Percentiles rank a stretch among this genome's conserved stretches.
Evolutionary conservation across 2,329 filamentous ascomycete genomes (phyloP).

Genomic region (Trichoderma sp.): DNA sequence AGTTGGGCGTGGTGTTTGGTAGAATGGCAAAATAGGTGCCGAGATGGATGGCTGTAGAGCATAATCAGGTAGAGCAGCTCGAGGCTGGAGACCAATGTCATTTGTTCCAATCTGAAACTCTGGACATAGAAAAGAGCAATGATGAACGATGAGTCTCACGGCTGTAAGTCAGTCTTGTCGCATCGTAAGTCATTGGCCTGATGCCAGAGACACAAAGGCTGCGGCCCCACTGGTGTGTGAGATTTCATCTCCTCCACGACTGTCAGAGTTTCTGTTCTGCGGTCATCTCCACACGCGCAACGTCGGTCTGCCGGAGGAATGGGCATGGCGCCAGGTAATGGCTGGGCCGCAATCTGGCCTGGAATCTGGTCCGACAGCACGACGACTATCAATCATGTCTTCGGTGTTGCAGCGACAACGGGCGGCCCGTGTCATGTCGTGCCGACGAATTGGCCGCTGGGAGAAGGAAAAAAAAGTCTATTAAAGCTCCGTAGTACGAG

Average conservation of each 20-base stretch:
- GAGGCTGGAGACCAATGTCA: too few species aligned
- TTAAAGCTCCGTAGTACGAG: neutral
- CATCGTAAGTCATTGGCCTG: neutral
- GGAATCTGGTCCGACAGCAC: slow-evolving; percentile 5
- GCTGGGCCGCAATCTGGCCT: slow-evolving; percentile 5
- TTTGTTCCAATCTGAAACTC: neutral
- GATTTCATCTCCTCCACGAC: slow-evolving; percentile 21
- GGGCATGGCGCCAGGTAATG: slow-evolving; percentile 7
- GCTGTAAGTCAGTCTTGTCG: neutral
- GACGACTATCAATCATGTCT: neutral
- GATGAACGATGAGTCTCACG: too few species aligned
- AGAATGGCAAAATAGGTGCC: neutral
- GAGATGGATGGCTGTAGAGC: neutral
- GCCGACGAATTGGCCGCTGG: neutral
- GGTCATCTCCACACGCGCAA: slow-evolving; percentile 7
- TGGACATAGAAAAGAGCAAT: neutral
- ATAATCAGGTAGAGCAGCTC: too few species aligned
- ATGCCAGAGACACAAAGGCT: neutral
- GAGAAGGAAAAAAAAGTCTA: neutral
- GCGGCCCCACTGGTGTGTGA: slow-evolving; percentile 20
- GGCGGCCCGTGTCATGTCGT: slow-evolving; percentile 17
- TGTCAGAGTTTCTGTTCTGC: neutral
- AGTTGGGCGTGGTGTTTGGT: too few species aligned
- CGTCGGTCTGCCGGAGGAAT: slow-evolving; percentile 11
- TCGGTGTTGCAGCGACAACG: neutral